Evolutionary conservation across 2,329 filamentous ascomycete species (phyloP), one percentile per base, ranked within the genome.

Genomic region (Diplodia sapinea): DNA sequence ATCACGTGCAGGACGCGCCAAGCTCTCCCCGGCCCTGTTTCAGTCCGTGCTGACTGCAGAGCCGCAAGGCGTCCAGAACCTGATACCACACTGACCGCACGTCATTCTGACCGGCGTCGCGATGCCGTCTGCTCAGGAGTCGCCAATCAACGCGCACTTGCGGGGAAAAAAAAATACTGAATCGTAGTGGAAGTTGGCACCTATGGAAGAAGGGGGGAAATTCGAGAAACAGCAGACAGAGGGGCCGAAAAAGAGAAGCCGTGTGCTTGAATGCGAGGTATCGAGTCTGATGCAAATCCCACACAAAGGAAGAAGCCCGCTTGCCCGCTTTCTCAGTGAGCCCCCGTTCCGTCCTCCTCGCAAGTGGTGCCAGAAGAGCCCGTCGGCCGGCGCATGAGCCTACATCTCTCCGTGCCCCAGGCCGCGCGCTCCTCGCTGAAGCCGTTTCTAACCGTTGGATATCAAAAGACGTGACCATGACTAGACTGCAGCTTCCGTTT

Each of bases 371-470:
- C 31, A 29, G 54, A 43, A 50, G 52, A 57, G 52, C 64, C 52
- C 36, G 40, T n/a, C 36, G 36, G 33, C 62, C 62, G 36, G 50
- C 49, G 62, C 62, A 55, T 43, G 50, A 50, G n/a, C 38, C 51
- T 23, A 51, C 38, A 26, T 47, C 33, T 23, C 33, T 55, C 51
- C 51, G 33, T 55, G 49, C 55, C 47, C 23, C 65, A 49, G 29
- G 65, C 29, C 47, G 31, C 47, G 26, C 29, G 52, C 43, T 26
- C 49, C 47, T 61, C 55, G 20, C 33, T 61, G 23, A 61, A 49
- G 65, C 61, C 65, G 65, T 67, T 67, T 67, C 65, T 67, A 67
- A 59, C 65, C 47, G 49, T 31, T 67, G 65, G 65, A 67, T 67
- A 67, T 67, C 65, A 67, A 67, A 61, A 40, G 65, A 67, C 65